phyloP scores from a whole-genome alignment of 2,329 filamentous ascomycete species.

The Pseudogymnoascus sp. region DNA sequence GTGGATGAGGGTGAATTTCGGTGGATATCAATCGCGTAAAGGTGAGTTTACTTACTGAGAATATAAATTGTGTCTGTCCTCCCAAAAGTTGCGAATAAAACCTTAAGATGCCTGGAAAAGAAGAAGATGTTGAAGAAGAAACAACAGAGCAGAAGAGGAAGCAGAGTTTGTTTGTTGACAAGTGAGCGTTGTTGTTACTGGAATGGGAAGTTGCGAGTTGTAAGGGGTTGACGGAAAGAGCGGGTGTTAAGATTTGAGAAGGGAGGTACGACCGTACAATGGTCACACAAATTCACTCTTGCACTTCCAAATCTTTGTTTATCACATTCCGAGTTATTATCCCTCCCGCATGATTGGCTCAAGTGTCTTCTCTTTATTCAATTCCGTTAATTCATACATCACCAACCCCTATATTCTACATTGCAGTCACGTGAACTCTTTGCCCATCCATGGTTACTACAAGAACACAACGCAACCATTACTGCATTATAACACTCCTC shows the following conservation, averaged over 20 bases:
- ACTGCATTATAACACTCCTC: background rate
- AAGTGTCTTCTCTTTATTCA: background rate
- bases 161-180: background rate
- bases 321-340: background rate
- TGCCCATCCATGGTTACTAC: background rate
- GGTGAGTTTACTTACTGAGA: background rate
- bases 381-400: background rate
- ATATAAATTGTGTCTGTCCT: constrained; percentile 7
- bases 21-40: background rate
- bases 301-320: background rate
- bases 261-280: background rate
- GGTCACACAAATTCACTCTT: constrained; percentile 2
- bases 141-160: background rate
- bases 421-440: background rate
- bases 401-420: background rate
- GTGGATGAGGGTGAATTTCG: background rate
- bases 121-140: constrained; percentile 9
- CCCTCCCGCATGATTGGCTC: background rate
- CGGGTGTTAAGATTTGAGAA: background rate
- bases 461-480: background rate
- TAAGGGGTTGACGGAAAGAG: background rate
- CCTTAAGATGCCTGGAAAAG: background rate
- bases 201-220: background rate
- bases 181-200: background rate
- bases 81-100: constrained; percentile 7